Base-by-base conservation (phyloP, 352 stramenopile genomes). In the Phytophthora brassicae region DNA sequence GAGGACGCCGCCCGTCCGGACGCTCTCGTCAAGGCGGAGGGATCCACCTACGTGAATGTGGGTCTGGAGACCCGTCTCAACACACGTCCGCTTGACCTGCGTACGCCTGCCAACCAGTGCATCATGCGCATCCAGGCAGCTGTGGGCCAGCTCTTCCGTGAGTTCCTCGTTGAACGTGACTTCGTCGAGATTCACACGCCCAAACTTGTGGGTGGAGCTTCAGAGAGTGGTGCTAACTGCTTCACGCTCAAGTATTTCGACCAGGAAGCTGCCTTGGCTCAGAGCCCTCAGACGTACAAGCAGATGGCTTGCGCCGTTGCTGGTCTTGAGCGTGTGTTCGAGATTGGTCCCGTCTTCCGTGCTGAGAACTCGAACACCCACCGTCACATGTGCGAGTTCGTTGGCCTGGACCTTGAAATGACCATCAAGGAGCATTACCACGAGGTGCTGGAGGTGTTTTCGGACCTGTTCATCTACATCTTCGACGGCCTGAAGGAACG, bases 201-300 rank as follows among this genome's bases (percentile, higher is more conserved):
- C 13, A 99, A 99, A 79, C 77, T 99, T 17, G 90, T 99, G 56
- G 96, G 88, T 20, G 98, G 98, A 45, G 94, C 97, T 9, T 98
- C 86, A 22, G 98, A 99, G 74, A 97, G 97, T 64, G 98, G 98
- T 35, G 86, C 97, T 9, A 98, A 98, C 71, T 98, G 98, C 47
- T 99, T 99, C 72, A 99, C 84, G 54, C 84, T 99, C 33, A 87
- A 98, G 72, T 99, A 99, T 79, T 99, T 99, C 78, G 97, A 98
- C 65, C 81, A 98, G 70, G 77, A 94, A 39, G 97, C 96, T 19
- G 99, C 96, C 71, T 79, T 99, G 23, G 97, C 97, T 49, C 92
- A 98, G 78, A 96, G 88, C 60, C 98, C 98, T 31, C 98, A 99
- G 80, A 87, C 99, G 14, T 99, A 99, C 87, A 99, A 99, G 82